Evolutionary conservation across 169 alveolate species (phyloP).

Genomic region (Eimeria necatrix): DNA sequence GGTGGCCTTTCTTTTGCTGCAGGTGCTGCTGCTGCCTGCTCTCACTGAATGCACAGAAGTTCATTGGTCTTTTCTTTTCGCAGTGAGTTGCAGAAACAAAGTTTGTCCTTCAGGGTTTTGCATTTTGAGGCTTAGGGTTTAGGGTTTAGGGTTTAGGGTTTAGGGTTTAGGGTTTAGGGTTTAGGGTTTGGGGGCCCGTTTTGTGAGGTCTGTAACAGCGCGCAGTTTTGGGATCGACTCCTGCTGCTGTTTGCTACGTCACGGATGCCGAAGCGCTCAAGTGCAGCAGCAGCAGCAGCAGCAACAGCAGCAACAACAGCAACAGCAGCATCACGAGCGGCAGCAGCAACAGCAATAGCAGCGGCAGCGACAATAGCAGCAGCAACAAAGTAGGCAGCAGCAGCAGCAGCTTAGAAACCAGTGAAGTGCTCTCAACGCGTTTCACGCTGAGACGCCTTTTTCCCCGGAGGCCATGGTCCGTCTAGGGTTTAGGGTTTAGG

Average conservation of each 20-base stretch:
- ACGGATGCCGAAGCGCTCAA: constrained; percentile 35
- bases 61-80: background rate
- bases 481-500: constrained; percentile 42
- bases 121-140: background rate
- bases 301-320: constrained; percentile 44
- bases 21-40: constrained; percentile 67
- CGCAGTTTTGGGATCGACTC: constrained; percentile 57
- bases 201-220: constrained; percentile 39
- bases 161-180: constrained; percentile 46
- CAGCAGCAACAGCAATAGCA: constrained; percentile 18
- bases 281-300: constrained; percentile 50
- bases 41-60: background rate
- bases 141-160: constrained; percentile 67
- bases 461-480: constrained; percentile 65
- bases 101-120: too few relatives aligned
- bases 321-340: background rate
- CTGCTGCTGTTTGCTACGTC: constrained; percentile 53
- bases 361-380: background rate
- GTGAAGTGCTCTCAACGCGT: background rate
- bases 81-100: background rate
- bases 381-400: background rate
- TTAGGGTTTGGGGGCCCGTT: background rate
- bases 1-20: constrained; percentile 17
- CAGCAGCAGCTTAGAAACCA: constrained; percentile 4
- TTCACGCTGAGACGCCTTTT: constrained; percentile 8